phyloP scores from a whole-genome alignment of 2,329 filamentous ascomycete species.

The Curvularia eragrostidis region DNA sequence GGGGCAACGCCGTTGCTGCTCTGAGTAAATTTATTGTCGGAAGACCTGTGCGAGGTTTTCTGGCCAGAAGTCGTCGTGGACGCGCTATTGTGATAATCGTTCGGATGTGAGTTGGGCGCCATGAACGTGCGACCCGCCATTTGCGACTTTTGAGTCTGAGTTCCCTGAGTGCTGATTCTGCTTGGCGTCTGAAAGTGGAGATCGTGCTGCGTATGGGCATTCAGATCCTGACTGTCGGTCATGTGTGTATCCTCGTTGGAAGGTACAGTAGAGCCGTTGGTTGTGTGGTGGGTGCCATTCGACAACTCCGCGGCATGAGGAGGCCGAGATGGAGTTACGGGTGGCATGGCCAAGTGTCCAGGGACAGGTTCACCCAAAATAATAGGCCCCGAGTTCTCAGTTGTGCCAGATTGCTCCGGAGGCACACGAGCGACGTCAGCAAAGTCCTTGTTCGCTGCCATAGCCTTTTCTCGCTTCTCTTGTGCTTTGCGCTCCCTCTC shows the following conservation, averaged over 20 bases:
- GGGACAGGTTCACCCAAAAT: conserved; percentile 70
- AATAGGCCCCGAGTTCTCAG: conserved; percentile 55
- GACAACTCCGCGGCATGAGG: conserved; percentile 62
- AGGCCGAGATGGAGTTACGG: conserved; percentile 50
- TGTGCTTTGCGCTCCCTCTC: conserved; percentile 67
- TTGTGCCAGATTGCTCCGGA: conserved; percentile 53
- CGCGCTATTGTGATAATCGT: conserved; percentile 80
- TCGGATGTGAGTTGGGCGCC: conserved; percentile 63
- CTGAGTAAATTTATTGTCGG: conserved; percentile 77
- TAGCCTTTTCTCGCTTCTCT: conserved; percentile 57
- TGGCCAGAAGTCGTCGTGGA: conserved; percentile 87
- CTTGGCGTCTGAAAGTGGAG: conserved; percentile 44
- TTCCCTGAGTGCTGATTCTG: conserved; percentile 47
- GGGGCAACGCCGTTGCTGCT: conserved; percentile 68
- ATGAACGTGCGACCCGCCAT: conserved; percentile 67
- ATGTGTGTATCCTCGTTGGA: conserved; percentile 55
- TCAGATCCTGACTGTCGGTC: conserved; percentile 52
- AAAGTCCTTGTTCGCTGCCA: conserved; percentile 49
- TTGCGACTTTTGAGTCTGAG: conserved; percentile 66
- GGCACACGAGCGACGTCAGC: conserved; percentile 51
- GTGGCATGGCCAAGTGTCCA: conserved; percentile 53
- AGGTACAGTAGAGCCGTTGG: conserved; percentile 53
- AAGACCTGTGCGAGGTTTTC: conserved; percentile 75
- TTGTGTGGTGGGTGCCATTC: conserved; percentile 60
- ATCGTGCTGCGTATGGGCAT: conserved; percentile 40